Conservation (phyloP, 352 stramenopile genomes). For the Phytopythium mirpurense region DNA sequence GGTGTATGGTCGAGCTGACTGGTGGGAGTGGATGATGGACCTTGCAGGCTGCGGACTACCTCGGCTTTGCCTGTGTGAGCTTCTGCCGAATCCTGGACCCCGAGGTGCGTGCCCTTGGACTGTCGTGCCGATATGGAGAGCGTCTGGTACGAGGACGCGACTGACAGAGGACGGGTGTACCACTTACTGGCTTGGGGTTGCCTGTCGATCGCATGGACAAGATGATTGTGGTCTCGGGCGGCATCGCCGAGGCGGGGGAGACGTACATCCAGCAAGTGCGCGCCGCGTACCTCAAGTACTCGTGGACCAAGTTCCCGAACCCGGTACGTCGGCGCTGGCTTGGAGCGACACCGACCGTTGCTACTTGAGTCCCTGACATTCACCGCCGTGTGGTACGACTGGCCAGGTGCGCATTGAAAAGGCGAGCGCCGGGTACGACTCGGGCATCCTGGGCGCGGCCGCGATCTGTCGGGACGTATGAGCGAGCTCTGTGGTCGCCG, state of each 20-base stretch:
- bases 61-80: slow-evolving; percentile 79
- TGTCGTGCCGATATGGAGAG: too few species aligned
- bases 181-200: too few species aligned
- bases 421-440: slow-evolving; percentile 76
- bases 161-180: too few species aligned
- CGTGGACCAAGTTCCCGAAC: slow-evolving; percentile 70
- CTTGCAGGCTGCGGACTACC: slow-evolving; percentile 46
- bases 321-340: slow-evolving; percentile 27
- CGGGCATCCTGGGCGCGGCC: slow-evolving; percentile 74
- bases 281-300: slow-evolving; percentile 54
- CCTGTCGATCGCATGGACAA: too few species aligned
- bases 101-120: slow-evolving; percentile 36
- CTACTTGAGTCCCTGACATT: too few species aligned
- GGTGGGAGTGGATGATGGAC: neutral
- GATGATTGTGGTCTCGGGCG: slow-evolving; percentile 79
- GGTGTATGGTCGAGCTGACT: too few species aligned
- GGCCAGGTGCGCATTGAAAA: slow-evolving; percentile 69
- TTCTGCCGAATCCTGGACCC: slow-evolving; percentile 74
- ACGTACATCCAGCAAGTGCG: slow-evolving; percentile 65
- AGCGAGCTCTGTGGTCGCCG: too few species aligned
- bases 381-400: neutral
- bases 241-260: slow-evolving; percentile 68
- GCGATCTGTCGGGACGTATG: slow-evolving; percentile 23
- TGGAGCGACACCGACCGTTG: neutral
- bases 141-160: too few species aligned